Base-by-base conservation (phyloP, 1,284 basidiomycete species). In the Pyrrhoderma lamaoense region DNA sequence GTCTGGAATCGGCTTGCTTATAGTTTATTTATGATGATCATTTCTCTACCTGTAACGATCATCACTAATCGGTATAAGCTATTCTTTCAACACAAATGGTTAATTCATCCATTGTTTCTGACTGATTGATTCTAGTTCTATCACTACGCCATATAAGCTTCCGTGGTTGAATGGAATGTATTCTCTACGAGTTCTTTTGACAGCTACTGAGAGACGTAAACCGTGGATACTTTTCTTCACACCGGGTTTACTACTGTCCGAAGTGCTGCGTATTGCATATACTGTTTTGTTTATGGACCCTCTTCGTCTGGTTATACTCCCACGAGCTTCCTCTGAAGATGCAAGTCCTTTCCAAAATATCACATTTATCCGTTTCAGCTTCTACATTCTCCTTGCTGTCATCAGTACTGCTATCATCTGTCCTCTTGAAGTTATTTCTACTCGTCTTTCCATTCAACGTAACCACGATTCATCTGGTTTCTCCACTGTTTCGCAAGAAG, bases 151-250 rank as follows among this genome's bases (percentile, higher is more conserved):
- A 0, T 83, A 89, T 67, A 83, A 77, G 59, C 73, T 94, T 19
- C 80, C 87, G 1, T 88, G 77, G 61, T 74, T 84, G 60, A 70
- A 76, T 39, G 73, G 77, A 1, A 63, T 76, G 42, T 73, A 78
- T 57, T 80, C 88, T 11, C 68, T 93, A 14, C 81, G 82, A 27
- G 69, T 85, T 52, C 73, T 94, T 18, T 72, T 94, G 48, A 92
- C 91, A 3, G 82, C 87, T 3, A 89, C 88, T 14, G 91, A 94
- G 65, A 81, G 84, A 42, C 76, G 80, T 36, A 76, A 76, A 21
- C 92, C 90, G 2, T 89, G 85, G 82, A 74, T 82, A 25, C 67
- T 94, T 36, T 94, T 91, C 66, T 63, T 88, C 46, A 92, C 90
- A 0, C 92, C 91, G 0, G 91, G 91, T 16, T 76, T 94, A 22